Evolutionary conservation across 495 filamentous ascomycete species (phyloP).

Genomic region (Penicillium ochrochloron): DNA sequence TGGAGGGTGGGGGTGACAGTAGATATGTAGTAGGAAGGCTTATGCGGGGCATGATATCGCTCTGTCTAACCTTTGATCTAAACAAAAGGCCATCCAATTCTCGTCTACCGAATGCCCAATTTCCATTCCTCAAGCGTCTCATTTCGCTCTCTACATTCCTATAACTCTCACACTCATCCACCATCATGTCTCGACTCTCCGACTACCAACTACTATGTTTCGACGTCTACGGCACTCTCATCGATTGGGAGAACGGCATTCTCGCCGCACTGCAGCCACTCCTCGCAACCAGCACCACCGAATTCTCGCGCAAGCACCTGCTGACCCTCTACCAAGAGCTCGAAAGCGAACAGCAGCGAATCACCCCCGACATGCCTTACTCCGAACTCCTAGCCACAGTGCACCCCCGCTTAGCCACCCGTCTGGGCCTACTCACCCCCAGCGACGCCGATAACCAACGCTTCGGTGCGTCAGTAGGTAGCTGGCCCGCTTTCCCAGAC

Average conservation of each 20-base stretch:
- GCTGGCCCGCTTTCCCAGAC: constrained; percentile 70
- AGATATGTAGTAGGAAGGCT: background rate
- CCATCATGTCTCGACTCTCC: constrained; percentile 39
- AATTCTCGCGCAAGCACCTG: constrained; percentile 47
- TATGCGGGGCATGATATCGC: background rate
- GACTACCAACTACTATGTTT: constrained; percentile 64
- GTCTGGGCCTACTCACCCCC: constrained; percentile 44
- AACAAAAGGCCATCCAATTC: background rate
- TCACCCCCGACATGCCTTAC: constrained; percentile 61
- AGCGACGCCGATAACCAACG: constrained; percentile 31
- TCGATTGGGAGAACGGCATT: constrained; percentile 70
- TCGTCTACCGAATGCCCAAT: background rate
- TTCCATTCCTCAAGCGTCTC: background rate
- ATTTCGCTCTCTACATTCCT: background rate
- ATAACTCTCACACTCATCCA: background rate
- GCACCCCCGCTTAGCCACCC: constrained; percentile 49
- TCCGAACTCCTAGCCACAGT: constrained; percentile 56
- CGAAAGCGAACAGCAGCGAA: constrained; percentile 50
- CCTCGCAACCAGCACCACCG: constrained; percentile 42
- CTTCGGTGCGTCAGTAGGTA: constrained; percentile 60
- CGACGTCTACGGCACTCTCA: constrained; percentile 83
- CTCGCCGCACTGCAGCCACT: constrained; percentile 46
- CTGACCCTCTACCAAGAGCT: constrained; percentile 46
- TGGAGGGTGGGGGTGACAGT: background rate
- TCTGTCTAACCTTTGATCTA: background rate